Base-by-base conservation (phyloP, 345 rosid genomes). In the Balakata baccata region DNA sequence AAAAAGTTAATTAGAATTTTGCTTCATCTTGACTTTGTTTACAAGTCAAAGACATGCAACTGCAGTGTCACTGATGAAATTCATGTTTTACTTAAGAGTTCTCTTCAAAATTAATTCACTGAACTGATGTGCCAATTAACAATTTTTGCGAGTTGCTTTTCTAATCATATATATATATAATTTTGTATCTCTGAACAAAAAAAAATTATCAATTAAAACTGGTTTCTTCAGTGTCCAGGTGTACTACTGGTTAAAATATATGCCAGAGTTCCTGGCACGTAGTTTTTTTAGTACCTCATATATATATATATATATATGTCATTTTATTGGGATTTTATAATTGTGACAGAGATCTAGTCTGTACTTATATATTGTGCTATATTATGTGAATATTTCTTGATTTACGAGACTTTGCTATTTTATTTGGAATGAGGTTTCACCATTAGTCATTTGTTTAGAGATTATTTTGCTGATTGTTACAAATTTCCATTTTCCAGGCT, bases 401-500 rank as follows among this genome's bases (percentile, higher is more conserved):
- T 43, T 6, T 34, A 63, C 45, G 25, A 53, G 37, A 66, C 9
- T 53, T 64, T 64, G 34, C 0, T 68, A 60, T 25, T n/a, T n/a
- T 12, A 34, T 45, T 46, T 11, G 12, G 49, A 59, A 5, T 17
- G 34, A 61, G 62, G 52, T 53, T 61, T 61, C 43, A 69, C 13
- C n/a, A 71, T 64, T 13, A 7, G 59, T 25, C 57, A 23, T 71
- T 61, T 25, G 64, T 34, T 50, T 29, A 6, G 20, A 39, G 23
- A 56, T 7, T 38, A 3, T 53, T 20, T 58, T 75, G 7, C 25
- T 75, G 37, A 79, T 66, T 50, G 67, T 74, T 67, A 23, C 3
- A 64, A 29, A 51, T 46, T 81, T 58, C 67, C 72, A 18, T 62
- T 71, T 53, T 75, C 50, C 80, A 95, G 99, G 86, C 86, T 95